Conservation (phyloP, 2,329 filamentous ascomycete species). For the Pseudogymnoascus sp. region DNA sequence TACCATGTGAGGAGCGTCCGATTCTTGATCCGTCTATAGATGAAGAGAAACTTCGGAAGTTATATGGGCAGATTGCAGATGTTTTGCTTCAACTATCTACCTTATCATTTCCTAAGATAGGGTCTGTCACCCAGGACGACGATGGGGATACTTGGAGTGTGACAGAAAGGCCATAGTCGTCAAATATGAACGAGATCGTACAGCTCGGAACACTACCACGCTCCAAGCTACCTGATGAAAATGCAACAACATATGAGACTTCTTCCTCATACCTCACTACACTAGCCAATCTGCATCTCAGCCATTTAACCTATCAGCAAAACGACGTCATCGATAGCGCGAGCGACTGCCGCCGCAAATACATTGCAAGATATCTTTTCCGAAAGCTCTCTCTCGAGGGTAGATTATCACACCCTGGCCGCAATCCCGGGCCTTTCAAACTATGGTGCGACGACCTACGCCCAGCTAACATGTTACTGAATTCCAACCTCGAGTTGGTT, state of each 20-base stretch:
- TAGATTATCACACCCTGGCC: neutral
- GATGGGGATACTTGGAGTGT: constrained; percentile 22
- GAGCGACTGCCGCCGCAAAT: constrained; percentile 27
- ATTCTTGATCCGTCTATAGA: constrained; percentile 29
- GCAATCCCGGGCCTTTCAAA: constrained; percentile 11
- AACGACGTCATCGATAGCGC: constrained; percentile 29
- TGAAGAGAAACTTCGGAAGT: constrained; percentile 25
- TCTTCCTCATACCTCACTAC: constrained; percentile 32
- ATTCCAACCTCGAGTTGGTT: constrained; percentile 13
- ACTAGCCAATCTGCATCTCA: constrained; percentile 35
- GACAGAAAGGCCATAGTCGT: constrained; percentile 30
- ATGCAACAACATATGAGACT: constrained; percentile 22
- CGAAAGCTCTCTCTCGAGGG: constrained; percentile 20
- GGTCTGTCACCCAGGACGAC: constrained; percentile 26
- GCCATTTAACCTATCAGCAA: constrained; percentile 31
- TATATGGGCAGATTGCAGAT: constrained; percentile 34
- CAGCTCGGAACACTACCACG: constrained; percentile 19
- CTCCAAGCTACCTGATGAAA: constrained; percentile 18
- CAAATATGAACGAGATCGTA: constrained; percentile 35
- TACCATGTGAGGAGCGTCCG: constrained; percentile 20
- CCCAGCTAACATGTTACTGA: constrained; percentile 15
- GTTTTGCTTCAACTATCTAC: constrained; percentile 33
- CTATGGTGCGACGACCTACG: constrained; percentile 16
- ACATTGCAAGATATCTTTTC: constrained; percentile 29
- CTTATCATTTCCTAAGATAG: constrained; percentile 31